phyloP scores from a whole-genome alignment of 495 filamentous ascomycete genomes.

The Jackrogersella multiformis region DNA sequence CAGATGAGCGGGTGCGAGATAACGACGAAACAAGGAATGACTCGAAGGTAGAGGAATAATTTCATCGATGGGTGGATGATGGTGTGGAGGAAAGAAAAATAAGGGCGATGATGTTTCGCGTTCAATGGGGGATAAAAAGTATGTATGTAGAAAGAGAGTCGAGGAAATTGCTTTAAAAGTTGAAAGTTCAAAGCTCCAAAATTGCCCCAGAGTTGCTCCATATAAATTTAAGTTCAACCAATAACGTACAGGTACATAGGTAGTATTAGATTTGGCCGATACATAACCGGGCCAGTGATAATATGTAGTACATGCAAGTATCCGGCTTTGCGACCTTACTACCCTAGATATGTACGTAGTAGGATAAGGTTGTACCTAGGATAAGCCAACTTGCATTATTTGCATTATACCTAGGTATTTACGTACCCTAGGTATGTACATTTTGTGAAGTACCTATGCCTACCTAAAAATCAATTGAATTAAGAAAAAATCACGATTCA shows the following conservation, averaged over 20 bases:
- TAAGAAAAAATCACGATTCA: too few species aligned
- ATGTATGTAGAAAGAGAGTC: conserved; percentile 22
- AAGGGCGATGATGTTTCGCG: conserved; percentile 40
- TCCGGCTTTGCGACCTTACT: too few species aligned
- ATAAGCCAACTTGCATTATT: too few species aligned
- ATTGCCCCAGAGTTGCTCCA: conserved; percentile 9
- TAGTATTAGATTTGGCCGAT: too few species aligned
- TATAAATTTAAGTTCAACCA: conserved; percentile 15
- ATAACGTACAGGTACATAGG: neutral
- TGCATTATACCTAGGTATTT: neutral
- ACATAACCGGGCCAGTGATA: too few species aligned
- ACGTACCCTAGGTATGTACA: neutral
- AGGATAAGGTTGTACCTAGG: too few species aligned
- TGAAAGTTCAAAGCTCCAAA: conserved; percentile 12
- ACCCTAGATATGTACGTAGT: too few species aligned
- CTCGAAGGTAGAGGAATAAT: conserved; percentile 15
- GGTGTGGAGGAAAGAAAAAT: conserved; percentile 16
- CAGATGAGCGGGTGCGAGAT: neutral
- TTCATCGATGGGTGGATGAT: conserved; percentile 40
- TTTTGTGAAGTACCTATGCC: too few species aligned
- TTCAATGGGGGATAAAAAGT: conserved; percentile 33
- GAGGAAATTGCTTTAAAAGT: conserved; percentile 30
- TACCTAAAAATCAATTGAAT: too few species aligned
- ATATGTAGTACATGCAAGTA: too few species aligned
- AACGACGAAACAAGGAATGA: conserved; percentile 6